phyloP scores from a whole-genome alignment of 1,284 basidiomycete species.

The Ustilago cynodontis region DNA sequence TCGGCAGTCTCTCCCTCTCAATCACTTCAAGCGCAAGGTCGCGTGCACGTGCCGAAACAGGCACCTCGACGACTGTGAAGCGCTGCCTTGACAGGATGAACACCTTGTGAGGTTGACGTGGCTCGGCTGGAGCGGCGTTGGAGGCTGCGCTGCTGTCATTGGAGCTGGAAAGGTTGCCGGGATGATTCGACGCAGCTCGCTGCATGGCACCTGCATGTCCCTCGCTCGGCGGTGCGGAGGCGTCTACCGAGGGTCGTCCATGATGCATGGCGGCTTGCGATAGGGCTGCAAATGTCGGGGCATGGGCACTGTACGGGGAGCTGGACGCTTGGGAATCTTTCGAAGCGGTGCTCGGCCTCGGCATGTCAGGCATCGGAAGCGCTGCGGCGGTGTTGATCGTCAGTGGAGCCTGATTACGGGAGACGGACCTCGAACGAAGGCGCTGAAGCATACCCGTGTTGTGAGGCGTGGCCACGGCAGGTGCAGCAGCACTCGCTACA shows the following conservation, averaged over 20 bases:
- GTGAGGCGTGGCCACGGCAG: conserved; percentile 17
- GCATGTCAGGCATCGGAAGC: conserved; percentile 42
- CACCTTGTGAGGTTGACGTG: conserved; percentile 49
- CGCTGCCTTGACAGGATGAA: conserved; percentile 59
- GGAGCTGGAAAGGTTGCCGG: conserved; percentile 7
- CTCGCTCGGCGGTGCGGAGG: conserved; percentile 5
- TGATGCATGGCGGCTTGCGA: conserved; percentile 30
- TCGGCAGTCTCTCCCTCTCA: conserved; percentile 51
- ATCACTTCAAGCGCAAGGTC: conserved; percentile 57
- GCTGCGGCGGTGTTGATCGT: conserved; percentile 41
- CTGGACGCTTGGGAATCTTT: conserved; percentile 43
- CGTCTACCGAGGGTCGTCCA: conserved; percentile 24
- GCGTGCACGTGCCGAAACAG: conserved; percentile 52
- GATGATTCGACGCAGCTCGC: conserved; percentile 10
- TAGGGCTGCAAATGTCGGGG: conserved; percentile 27
- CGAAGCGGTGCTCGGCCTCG: conserved; percentile 34
- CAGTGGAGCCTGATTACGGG: conserved; percentile 29
- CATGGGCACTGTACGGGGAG: conserved; percentile 35
- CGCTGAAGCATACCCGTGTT: conserved; percentile 35
- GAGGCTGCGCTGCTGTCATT: conserved; percentile 11
- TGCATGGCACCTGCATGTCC: conserved; percentile 13
- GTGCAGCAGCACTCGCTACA: not conserved
- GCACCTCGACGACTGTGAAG: conserved; percentile 51
- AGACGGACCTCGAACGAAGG: conserved; percentile 30
- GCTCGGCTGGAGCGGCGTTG: not conserved